Percentiles rank a stretch among this genome's conserved stretches.
phyloP scores from a whole-genome alignment of 148 eudicot genomes.

The Vaccinium macrocarpon region DNA sequence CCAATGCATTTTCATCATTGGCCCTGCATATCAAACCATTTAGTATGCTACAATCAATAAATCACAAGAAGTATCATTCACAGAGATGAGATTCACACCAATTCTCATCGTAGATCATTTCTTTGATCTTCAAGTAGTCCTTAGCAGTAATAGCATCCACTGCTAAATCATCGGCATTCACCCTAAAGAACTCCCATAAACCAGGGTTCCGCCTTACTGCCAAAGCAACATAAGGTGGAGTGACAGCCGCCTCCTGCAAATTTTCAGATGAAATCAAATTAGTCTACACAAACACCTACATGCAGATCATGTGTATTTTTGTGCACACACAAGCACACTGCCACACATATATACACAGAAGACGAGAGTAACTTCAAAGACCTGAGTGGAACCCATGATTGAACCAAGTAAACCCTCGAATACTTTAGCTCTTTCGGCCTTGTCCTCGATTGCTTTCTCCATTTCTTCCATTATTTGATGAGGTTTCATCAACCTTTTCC shows the following conservation, averaged over 20 bases:
- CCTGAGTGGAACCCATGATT: constrained; percentile 81
- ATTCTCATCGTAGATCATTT: constrained; percentile 59
- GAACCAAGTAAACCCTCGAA: constrained; percentile 80
- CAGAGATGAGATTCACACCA: constrained; percentile 40
- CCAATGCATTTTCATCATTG: constrained; percentile 48
- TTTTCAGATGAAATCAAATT: not conserved
- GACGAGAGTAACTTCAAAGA: constrained; percentile 2
- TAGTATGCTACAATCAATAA: not conserved
- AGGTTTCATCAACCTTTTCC: constrained; percentile 73
- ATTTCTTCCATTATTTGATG: constrained; percentile 65
- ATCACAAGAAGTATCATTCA: not conserved
- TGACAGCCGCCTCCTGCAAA: constrained; percentile 85
- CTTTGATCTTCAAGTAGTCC: constrained; percentile 77
- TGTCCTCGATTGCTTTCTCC: constrained; percentile 67
- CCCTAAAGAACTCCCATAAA: constrained; percentile 69
- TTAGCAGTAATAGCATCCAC: constrained; percentile 62
- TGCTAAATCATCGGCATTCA: constrained; percentile 61
- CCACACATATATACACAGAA: not conserved
- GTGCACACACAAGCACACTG: not conserved
- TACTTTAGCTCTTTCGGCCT: constrained; percentile 58
- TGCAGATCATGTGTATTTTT: not conserved
- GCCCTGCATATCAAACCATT: constrained; percentile 36
- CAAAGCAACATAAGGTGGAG: constrained; percentile 82
- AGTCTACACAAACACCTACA: not conserved
- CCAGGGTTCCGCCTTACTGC: constrained; percentile 86